Evolutionary conservation across 345 rosid species (phyloP).

Genomic region (Punica granatum): DNA sequence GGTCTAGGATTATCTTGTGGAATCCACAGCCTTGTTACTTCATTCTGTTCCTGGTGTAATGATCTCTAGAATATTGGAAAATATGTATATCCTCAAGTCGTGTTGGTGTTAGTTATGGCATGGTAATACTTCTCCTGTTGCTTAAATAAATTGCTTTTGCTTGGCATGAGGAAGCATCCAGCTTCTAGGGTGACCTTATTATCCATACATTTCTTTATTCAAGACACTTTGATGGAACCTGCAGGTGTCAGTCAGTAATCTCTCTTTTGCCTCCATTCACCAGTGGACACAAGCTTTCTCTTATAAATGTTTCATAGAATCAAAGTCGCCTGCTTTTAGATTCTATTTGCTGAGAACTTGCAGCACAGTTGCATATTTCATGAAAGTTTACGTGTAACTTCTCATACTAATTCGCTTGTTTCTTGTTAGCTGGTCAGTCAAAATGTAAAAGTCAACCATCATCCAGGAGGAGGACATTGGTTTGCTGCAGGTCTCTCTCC

Average conservation of each 20-base stretch:
- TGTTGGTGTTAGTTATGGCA: too few relatives aligned
- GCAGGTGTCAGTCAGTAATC: background rate
- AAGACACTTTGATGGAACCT: background rate
- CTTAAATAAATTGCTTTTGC: background rate
- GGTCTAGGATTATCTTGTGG: too few relatives aligned
- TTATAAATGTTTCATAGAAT: background rate
- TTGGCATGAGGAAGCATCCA: background rate
- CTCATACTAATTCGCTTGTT: background rate
- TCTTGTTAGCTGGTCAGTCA: slow-evolving; percentile 66
- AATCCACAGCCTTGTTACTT: too few relatives aligned
- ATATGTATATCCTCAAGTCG: too few relatives aligned
- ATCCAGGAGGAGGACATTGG: slow-evolving; percentile 99
- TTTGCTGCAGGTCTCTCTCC: slow-evolving; percentile 99
- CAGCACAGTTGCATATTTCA: background rate
- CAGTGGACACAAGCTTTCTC: background rate
- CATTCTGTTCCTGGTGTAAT: too few relatives aligned
- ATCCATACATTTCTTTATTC: background rate
- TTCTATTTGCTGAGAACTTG: background rate
- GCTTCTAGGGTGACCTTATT: background rate
- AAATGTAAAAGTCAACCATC: slow-evolving; percentile 92
- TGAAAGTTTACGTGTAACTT: background rate
- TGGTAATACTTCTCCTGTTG: too few relatives aligned
- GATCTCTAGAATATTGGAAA: too few relatives aligned
- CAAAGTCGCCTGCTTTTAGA: background rate
- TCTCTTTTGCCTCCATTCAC: background rate